These are phyloP conservation scores for Zygoascus bituminiphila DNA, from an alignment of 805 yeast species.

Conservation along the genomic window DNA sequence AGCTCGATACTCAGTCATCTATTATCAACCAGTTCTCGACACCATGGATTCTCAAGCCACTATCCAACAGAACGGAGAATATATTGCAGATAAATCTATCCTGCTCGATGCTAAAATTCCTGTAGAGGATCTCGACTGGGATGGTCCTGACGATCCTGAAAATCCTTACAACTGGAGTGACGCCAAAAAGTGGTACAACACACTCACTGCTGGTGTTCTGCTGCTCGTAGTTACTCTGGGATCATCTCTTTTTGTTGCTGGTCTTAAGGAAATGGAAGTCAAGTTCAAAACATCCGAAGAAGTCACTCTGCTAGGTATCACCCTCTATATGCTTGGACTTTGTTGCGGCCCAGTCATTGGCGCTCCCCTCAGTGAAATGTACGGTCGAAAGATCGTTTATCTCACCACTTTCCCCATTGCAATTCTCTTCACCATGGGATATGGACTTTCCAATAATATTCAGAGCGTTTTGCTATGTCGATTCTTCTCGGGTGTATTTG, in stretches of 20 bases:
- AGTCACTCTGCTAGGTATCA: constrained; percentile 39
- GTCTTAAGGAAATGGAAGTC: constrained; percentile 36
- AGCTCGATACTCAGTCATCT: no score
- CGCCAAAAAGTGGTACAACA: constrained; percentile 32
- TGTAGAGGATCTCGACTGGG: constrained; percentile 34
- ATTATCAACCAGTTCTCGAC: no score
- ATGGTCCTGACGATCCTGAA: constrained; percentile 53
- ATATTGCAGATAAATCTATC: no score
- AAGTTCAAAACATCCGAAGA: constrained; percentile 36
- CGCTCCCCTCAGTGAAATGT: constrained; percentile 66
- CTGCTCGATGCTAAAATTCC: no score
- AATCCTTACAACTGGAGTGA: constrained; percentile 49
- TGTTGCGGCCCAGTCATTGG: constrained; percentile 56
- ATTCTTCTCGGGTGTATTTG: constrained; percentile 66
- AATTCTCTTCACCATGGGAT: constrained; percentile 42
- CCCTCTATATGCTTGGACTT: constrained; percentile 49
- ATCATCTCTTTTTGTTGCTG: constrained; percentile 38
- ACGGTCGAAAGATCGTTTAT: constrained; percentile 62
- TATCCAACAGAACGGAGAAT: no score
- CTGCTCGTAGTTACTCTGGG: constrained; percentile 54
- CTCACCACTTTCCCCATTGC: constrained; percentile 46
- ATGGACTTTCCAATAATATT: constrained; percentile 33
- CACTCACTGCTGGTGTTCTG: constrained; percentile 32
- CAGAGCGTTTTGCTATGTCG: constrained; percentile 46
- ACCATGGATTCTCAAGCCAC: no score